Evolutionary conservation across 805 yeast species (phyloP).

Genomic region (Metschnikowia lochheadii): DNA sequence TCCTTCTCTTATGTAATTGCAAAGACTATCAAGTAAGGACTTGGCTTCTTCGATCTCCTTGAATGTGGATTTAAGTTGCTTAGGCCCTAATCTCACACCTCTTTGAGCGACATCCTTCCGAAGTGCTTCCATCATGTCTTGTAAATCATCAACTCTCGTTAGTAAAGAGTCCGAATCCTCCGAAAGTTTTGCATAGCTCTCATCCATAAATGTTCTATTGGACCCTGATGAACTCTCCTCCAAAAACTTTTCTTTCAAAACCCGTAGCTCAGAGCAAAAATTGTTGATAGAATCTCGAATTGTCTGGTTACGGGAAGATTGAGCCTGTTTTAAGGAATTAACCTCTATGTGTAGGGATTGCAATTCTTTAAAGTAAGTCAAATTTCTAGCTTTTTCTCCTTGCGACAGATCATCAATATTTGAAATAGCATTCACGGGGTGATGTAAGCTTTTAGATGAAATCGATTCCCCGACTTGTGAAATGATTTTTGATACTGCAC

Average conservation of each 20-base stretch:
- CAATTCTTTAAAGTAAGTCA: constrained; percentile 4
- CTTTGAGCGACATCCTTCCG: constrained; percentile 89
- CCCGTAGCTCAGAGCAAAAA: constrained; percentile 43
- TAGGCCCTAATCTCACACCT: constrained; percentile 75
- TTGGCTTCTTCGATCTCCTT: constrained; percentile 64
- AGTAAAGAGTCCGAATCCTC: constrained; percentile 71
- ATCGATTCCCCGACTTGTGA: constrained; percentile 11
- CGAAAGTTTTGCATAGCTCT: constrained; percentile 68
- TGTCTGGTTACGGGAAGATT: constrained; percentile 38
- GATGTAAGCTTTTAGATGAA: neutral
- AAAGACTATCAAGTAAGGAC: constrained; percentile 47
- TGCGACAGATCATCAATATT: neutral
- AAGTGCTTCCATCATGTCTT: constrained; percentile 84
- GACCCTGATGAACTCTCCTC: constrained; percentile 30
- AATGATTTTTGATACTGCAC: constrained; percentile 7
- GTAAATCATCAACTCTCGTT: constrained; percentile 83
- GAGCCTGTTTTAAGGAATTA: constrained; percentile 55
- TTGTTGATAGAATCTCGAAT: constrained; percentile 42
- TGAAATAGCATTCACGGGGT: neutral
- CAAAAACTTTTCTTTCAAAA: constrained; percentile 49
- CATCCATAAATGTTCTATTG: constrained; percentile 63
- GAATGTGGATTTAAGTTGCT: constrained; percentile 62
- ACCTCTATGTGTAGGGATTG: constrained; percentile 55
- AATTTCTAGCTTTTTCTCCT: constrained; percentile 11
- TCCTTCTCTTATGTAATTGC: constrained; percentile 61